A percentile compares a stretch with the other conserved stretches of the same genome.
Evolutionary conservation across 495 filamentous ascomycete species (phyloP).

Genomic region (Aspergillus sparsus): DNA sequence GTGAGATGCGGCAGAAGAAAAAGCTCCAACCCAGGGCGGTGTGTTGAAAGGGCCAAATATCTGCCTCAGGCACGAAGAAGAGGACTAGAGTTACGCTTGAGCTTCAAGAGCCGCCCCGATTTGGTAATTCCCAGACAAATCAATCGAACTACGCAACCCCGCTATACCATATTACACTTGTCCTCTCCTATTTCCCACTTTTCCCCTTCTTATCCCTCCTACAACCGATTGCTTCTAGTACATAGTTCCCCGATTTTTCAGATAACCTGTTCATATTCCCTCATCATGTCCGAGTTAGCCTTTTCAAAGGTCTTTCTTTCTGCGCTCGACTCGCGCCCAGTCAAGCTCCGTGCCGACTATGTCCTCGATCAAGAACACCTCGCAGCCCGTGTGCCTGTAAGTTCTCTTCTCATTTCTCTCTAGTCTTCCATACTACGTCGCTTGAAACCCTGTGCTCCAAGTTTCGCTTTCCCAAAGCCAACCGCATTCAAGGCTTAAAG

Average conservation of each 20-base stretch:
- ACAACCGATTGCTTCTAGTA: not conserved
- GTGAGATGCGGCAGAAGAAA: slow-evolving; percentile 32
- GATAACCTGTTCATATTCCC: not conserved
- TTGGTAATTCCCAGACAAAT: slow-evolving; percentile 19
- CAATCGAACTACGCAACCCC: not conserved
- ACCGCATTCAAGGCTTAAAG: not conserved
- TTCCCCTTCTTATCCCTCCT: not conserved
- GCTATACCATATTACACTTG: not conserved
- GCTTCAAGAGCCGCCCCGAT: slow-evolving; percentile 23
- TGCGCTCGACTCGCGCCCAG: slow-evolving; percentile 69
- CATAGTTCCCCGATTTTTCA: not conserved
- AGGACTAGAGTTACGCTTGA: not conserved
- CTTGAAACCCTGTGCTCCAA: too few species aligned
- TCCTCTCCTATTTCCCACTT: not conserved
- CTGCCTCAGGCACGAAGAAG: slow-evolving; percentile 20
- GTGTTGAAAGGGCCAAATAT: slow-evolving; percentile 14
- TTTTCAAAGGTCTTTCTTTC: slow-evolving; percentile 85
- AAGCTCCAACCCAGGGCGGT: slow-evolving; percentile 34
- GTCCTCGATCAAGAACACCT: slow-evolving; percentile 78
- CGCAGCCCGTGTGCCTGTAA: slow-evolving; percentile 68
- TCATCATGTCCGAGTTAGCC: slow-evolving; percentile 75
- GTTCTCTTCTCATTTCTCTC: slow-evolving; percentile 33
- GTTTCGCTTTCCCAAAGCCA: not conserved
- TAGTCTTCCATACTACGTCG: not conserved
- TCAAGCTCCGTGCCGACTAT: slow-evolving; percentile 80